Conservation (phyloP, 2,329 filamentous ascomycete species). For the Colletotrichum tamarilloi region DNA sequence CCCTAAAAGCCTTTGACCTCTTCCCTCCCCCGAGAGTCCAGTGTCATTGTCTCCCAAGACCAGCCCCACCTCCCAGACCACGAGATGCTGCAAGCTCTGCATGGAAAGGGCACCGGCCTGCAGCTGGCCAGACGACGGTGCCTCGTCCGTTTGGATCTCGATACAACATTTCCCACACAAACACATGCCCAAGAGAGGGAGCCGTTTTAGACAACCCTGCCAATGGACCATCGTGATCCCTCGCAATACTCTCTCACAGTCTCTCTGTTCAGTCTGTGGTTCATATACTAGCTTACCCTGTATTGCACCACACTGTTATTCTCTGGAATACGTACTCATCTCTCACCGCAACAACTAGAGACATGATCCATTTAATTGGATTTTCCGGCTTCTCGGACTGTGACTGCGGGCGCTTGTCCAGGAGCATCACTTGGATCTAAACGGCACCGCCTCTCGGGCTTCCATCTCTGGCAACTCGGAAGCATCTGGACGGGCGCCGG, state of each 20-base stretch:
- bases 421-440: neutral
- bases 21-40: neutral
- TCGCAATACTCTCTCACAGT: neutral
- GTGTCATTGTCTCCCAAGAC: neutral
- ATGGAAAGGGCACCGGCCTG: constrained; percentile 26
- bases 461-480: constrained; percentile 21
- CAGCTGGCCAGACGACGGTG: constrained; percentile 26
- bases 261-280: neutral
- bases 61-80: constrained; percentile 28
- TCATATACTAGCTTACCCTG: neutral
- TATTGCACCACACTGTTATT: neutral
- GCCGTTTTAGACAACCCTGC: constrained; percentile 26
- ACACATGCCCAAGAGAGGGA: constrained; percentile 18
- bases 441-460: constrained; percentile 20
- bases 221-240: constrained; percentile 20
- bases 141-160: constrained; percentile 33
- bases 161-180: constrained; percentile 27
- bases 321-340: neutral
- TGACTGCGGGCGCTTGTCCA: constrained; percentile 21
- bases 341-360: constrained; percentile 29
- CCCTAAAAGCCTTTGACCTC: neutral
- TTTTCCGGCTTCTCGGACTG: constrained; percentile 20
- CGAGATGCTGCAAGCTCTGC: constrained; percentile 34
- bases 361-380: constrained; percentile 30
- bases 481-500: constrained; percentile 22